Evolutionary conservation across 2,329 filamentous ascomycete species (phyloP), one percentile per base, ranked within the genome.

Genomic region (Alternaria metachromatica): DNA sequence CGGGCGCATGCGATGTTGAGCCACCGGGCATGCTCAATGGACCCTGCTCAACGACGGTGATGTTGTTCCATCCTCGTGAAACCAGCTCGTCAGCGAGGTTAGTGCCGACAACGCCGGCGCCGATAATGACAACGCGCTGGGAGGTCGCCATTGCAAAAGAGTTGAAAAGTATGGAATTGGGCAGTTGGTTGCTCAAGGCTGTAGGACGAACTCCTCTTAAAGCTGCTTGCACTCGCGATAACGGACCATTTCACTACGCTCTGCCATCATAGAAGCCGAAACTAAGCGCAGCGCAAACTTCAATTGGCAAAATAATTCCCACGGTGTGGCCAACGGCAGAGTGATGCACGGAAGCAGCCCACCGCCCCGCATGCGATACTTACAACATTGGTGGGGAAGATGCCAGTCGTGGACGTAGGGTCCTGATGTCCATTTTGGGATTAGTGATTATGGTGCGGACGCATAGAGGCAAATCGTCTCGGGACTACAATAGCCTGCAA

Each of bases 1-100:
- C 88, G 0, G 88, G 88, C 5, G 88, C 88, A 66, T 90, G 88
- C 7, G 88, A 90, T 7, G 88, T 90, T 26, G 88, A 90, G 48
- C 88, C 88, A 25, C 88, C 88, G 0, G 88, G 88, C 83, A 90
- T 86, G 62, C 82, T 79, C 66, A 90, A 75, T 3, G 88, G 88
- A 0, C 88, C 88, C 75, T 90, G 88, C 67, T 90, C 88, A 65
- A 90, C 79, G 54, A 90, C 88, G 18, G 88, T 90, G 75, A 90
- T 88, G 74, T 89, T 78, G 58, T 75, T 84, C 87, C 88, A 90
- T 81, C 88, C 88, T 71, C 87, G 84, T 23, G 83, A 82, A 68
- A 88, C 83, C 71, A 90, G 84, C 82, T 90, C 88, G 69, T 90
- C 88, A 53, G 88, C 88, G 53, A 90, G 78, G 63, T 90, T 90